Percentiles rank a stretch among this genome's conserved stretches.
Evolutionary conservation across 305 asterid genomes (phyloP).

Genomic region (Fraxinus angustifolia): DNA sequence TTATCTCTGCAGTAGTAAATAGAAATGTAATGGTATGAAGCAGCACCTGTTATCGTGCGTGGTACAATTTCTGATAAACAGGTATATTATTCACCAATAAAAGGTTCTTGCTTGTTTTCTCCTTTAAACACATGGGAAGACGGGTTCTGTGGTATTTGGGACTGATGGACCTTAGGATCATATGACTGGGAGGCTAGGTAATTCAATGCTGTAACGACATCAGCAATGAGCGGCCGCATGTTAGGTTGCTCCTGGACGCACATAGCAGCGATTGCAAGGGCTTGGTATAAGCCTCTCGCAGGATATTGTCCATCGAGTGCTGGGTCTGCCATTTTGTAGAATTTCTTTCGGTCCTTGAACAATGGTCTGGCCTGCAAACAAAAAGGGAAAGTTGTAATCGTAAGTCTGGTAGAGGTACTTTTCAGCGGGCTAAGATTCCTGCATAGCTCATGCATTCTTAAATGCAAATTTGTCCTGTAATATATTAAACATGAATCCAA

Average conservation of each 20-base stretch:
- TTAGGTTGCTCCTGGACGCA: slow-evolving; percentile 11
- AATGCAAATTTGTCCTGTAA: background rate
- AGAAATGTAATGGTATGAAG: background rate
- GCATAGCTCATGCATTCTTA: background rate
- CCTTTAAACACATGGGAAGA: background rate
- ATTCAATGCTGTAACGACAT: background rate
- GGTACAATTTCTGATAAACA: background rate
- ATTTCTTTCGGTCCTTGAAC: slow-evolving; percentile 12
- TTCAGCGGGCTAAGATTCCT: background rate
- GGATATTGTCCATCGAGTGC: slow-evolving; percentile 7
- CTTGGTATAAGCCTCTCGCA: slow-evolving; percentile 9
- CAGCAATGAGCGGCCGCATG: background rate
- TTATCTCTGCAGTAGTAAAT: background rate
- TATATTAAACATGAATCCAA: background rate
- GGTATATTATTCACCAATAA: background rate
- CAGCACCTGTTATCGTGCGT: background rate
- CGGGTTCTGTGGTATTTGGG: background rate
- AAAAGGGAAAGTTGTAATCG: background rate
- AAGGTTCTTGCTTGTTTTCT: background rate
- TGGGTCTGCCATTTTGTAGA: slow-evolving; percentile 4
- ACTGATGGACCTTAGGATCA: background rate
- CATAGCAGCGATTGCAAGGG: slow-evolving; percentile 14
- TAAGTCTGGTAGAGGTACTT: background rate
- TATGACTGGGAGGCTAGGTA: background rate
- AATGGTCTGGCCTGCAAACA: slow-evolving; percentile 3